Conservation (phyloP, 768 basidiomycete species). For the Kwoniella shandongensis region DNA sequence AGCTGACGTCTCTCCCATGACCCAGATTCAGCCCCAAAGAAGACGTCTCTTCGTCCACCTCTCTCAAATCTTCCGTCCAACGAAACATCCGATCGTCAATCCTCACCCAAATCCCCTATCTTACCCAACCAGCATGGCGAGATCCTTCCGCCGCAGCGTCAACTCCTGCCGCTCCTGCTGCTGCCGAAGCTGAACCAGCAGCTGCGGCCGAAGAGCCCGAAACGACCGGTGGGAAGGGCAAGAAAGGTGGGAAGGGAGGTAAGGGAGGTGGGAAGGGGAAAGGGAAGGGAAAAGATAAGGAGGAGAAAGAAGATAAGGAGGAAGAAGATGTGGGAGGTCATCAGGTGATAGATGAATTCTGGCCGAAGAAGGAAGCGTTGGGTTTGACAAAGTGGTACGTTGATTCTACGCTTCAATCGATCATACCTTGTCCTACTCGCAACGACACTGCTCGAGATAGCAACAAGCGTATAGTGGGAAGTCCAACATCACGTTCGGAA, state of each 20-base stretch:
- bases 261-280: conserved; percentile 21
- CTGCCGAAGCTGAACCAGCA: conserved; percentile 13
- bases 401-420: conserved; percentile 60
- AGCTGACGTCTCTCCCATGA: conserved; percentile 5
- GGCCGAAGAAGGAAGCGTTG: conserved; percentile 97
- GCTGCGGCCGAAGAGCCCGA: conserved; percentile 27
- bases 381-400: conserved; percentile 89
- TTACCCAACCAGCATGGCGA: conserved; percentile 51
- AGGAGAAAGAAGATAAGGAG: conserved; percentile 25
- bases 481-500: conserved; percentile 46
- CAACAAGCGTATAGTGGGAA: too few relatives aligned
- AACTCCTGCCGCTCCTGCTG: conserved; percentile 2
- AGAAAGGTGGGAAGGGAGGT: conserved; percentile 13
- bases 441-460: conserved; percentile 7
- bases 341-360: conserved; percentile 71
- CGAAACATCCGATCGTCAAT: conserved; percentile 77
- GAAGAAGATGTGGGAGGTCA: conserved; percentile 29
- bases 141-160: conserved; percentile 58
- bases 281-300: conserved; percentile 23
- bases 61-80: conserved; percentile 90
- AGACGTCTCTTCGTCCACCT: conserved; percentile 85
- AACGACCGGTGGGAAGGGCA: conserved; percentile 14
- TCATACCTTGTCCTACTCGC: conserved; percentile 71
- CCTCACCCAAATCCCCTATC: conserved; percentile 68
- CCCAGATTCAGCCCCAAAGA: conserved; percentile 59